phyloP scores from a whole-genome alignment of 805 yeast species.

The Candida insectorum region DNA sequence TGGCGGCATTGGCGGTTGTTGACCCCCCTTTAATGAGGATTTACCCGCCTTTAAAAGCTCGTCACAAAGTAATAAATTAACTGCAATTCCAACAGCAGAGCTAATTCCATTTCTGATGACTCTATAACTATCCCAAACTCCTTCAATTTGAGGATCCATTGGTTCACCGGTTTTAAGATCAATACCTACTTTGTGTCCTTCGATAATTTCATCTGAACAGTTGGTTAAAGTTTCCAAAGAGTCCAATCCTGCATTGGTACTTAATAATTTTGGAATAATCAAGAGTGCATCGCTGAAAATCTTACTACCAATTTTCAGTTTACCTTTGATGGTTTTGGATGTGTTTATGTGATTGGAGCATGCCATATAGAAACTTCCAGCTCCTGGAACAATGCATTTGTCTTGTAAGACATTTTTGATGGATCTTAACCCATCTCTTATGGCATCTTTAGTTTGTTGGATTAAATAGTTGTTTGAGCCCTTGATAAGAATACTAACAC shows the following conservation, averaged over 20 bases:
- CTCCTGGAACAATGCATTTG: conserved; percentile 87
- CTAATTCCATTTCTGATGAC: conserved; percentile 90
- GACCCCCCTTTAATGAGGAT: conserved; percentile 75
- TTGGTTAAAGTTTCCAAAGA: conserved; percentile 82
- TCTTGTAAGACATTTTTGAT: conserved; percentile 90
- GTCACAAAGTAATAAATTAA: conserved; percentile 89
- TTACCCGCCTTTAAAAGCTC: conserved; percentile 96
- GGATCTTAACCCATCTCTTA: conserved; percentile 94
- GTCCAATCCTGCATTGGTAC: conserved; percentile 91
- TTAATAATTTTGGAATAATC: conserved; percentile 88
- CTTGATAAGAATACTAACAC: conserved; percentile 87
- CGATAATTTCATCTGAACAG: conserved; percentile 84
- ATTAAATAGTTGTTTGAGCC: conserved; percentile 90
- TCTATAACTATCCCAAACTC: conserved; percentile 94
- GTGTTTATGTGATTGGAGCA: conserved; percentile 65
- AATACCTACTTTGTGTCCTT: conserved; percentile 83
- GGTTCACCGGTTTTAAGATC: conserved; percentile 92
- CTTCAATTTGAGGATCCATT: conserved; percentile 90
- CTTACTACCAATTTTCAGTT: conserved; percentile 82
- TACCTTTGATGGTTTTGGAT: conserved; percentile 65
- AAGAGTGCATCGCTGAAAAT: conserved; percentile 93
- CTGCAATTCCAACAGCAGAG: conserved; percentile 91
- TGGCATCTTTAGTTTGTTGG: conserved; percentile 93
- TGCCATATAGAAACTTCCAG: conserved; percentile 90
- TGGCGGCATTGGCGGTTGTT: conserved; percentile 12